phyloP scores from a whole-genome alignment of 225 moss, liverwort and hornwort species.

The Asterella californica region DNA sequence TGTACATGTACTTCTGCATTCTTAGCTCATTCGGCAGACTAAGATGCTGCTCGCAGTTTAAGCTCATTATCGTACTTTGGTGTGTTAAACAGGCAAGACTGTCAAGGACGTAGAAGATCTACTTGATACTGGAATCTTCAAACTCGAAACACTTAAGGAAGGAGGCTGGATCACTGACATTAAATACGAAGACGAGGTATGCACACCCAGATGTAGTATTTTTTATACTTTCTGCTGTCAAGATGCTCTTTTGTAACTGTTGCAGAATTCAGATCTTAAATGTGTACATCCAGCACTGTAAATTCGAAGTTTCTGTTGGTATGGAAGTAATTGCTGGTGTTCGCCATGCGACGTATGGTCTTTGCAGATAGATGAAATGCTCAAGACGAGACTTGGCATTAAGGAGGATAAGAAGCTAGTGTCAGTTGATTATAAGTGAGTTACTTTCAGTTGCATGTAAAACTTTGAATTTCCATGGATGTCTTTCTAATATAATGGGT shows the following conservation, averaged over 20 bases:
- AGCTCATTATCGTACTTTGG: neutral
- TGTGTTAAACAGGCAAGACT: conserved; percentile 56
- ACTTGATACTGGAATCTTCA: conserved; percentile 70
- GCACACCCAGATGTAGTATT: neutral
- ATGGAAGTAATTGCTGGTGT: neutral
- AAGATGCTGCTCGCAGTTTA: neutral
- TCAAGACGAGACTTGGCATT: conserved; percentile 67
- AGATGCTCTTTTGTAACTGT: neutral
- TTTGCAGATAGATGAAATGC: conserved; percentile 78
- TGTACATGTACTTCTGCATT: neutral
- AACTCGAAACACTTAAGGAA: conserved; percentile 70
- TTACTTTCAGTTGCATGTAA: neutral
- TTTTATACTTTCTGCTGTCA: neutral
- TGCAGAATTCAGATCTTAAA: neutral
- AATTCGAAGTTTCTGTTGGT: neutral
- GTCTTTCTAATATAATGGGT: too few species aligned
- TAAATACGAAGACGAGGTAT: conserved; percentile 92
- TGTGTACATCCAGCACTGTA: neutral
- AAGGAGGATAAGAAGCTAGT: conserved; percentile 63
- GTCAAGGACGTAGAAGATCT: conserved; percentile 71
- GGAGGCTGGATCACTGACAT: conserved; percentile 90
- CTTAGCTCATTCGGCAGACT: neutral
- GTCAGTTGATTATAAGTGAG: conserved; percentile 70
- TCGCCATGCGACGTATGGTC: neutral
- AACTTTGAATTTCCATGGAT: neutral